A percentile compares a stretch with the other conserved stretches of the same genome.
phyloP scores from a whole-genome alignment of 1,284 basidiomycete genomes.

The Boletus mariae region DNA sequence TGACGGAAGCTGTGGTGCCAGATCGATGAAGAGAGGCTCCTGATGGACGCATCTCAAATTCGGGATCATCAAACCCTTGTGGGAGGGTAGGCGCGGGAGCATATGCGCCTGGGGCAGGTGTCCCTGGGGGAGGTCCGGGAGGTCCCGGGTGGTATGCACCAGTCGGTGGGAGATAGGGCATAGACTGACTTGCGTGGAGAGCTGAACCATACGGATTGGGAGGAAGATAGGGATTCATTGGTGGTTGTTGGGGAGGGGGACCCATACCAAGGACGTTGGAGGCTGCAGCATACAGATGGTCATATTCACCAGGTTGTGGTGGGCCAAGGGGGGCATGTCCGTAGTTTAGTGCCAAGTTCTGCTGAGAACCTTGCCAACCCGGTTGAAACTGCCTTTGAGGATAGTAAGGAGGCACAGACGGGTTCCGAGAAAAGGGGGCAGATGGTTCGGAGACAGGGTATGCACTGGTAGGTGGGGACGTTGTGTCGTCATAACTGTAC shows the following conservation, averaged over 20 bases:
- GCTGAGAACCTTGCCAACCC: constrained; percentile 36
- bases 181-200: constrained; percentile 30
- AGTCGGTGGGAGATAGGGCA: constrained; percentile 30
- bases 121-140: constrained; percentile 16
- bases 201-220: constrained; percentile 24
- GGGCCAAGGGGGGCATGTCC: constrained; percentile 23
- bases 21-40: constrained; percentile 49
- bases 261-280: constrained; percentile 79
- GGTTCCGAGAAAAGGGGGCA: constrained; percentile 15
- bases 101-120: constrained; percentile 18
- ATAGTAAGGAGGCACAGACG: constrained; percentile 25
- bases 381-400: constrained; percentile 26
- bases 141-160: constrained; percentile 24
- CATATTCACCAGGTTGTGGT: constrained; percentile 42
- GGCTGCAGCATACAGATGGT: constrained; percentile 65
- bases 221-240: constrained; percentile 23
- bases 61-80: constrained; percentile 37
- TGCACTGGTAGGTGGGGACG: constrained; percentile 21
- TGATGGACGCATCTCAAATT: constrained; percentile 49
- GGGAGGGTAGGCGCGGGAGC: constrained; percentile 26
- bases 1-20: constrained; percentile 54
- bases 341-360: constrained; percentile 31
- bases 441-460: constrained; percentile 27
- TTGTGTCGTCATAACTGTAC: constrained; percentile 37
- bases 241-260: constrained; percentile 47